Evolutionary conservation across 2,329 filamentous ascomycete genomes (phyloP).

Genomic region (Capronia epimyces): DNA sequence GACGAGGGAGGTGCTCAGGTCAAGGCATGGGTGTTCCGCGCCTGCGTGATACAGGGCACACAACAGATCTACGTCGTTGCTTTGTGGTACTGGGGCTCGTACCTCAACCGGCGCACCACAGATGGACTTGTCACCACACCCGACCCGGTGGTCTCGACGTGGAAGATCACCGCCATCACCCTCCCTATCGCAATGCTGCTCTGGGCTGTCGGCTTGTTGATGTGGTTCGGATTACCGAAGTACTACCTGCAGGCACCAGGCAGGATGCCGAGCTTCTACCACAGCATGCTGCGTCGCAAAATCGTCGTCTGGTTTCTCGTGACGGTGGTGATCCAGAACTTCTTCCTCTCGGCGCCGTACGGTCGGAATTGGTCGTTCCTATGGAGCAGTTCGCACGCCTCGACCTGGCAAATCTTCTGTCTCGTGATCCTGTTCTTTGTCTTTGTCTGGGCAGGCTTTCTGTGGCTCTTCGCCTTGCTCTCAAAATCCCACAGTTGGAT

Average conservation of each 20-base stretch:
- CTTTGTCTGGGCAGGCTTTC: constrained; percentile 52
- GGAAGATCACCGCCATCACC: constrained; percentile 50
- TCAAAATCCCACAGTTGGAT: constrained; percentile 61
- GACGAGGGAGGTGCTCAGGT: constrained; percentile 58
- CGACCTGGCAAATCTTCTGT: constrained; percentile 52
- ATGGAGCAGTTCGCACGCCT: constrained; percentile 53
- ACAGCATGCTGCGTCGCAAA: constrained; percentile 56
- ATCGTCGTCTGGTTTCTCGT: constrained; percentile 64
- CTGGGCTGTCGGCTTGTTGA: constrained; percentile 51
- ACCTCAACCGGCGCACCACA: constrained; percentile 45
- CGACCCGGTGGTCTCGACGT: constrained; percentile 40
- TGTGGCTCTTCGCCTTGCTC: constrained; percentile 50
- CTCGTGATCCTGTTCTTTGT: constrained; percentile 48
- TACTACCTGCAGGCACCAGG: constrained; percentile 63
- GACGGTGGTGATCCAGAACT: constrained; percentile 60
- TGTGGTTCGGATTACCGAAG: constrained; percentile 59
- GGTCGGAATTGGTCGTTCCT: constrained; percentile 63
- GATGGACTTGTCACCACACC: constrained; percentile 35
- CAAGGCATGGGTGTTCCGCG: constrained; percentile 62
- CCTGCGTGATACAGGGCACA: constrained; percentile 60
- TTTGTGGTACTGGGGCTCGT: constrained; percentile 63
- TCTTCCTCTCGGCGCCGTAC: constrained; percentile 61
- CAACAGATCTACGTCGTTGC: constrained; percentile 61
- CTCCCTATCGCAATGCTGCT: constrained; percentile 55
- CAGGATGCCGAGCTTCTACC: constrained; percentile 61